phyloP scores from a whole-genome alignment of 805 yeast species.

The Saturnispora sanitii region DNA sequence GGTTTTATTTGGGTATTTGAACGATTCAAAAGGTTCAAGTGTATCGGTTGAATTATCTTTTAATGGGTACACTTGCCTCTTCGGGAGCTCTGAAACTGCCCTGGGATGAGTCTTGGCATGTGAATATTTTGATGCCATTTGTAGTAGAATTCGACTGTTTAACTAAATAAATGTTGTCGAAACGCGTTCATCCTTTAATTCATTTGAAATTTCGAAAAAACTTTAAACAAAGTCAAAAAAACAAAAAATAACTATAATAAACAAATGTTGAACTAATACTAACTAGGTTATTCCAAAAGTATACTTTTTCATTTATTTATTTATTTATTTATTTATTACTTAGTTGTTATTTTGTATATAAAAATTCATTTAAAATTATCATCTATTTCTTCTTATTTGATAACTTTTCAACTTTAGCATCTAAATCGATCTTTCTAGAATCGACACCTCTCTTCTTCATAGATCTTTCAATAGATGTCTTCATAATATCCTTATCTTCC shows the following conservation, averaged over 20 bases:
- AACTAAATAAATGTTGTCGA: neutral
- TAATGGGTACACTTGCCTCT: neutral
- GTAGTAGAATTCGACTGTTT: neutral
- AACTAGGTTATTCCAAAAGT: no score
- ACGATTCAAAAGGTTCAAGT: neutral
- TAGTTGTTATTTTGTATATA: neutral
- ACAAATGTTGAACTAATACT: no score
- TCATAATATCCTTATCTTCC: slow-evolving; percentile 66
- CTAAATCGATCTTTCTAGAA: slow-evolving; percentile 36
- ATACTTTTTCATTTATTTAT: neutral
- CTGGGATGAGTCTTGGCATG: slow-evolving; percentile 8
- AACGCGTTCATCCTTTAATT: no score
- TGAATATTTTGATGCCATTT: slow-evolving; percentile 6
- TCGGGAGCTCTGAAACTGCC: slow-evolving; percentile 3
- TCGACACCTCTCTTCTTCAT: slow-evolving; percentile 65
- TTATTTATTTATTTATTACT: neutral
- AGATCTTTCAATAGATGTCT: slow-evolving; percentile 53
- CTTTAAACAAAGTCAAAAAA: no score
- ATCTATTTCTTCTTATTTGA: slow-evolving; percentile 4
- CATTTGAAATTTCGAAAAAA: no score
- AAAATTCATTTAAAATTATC: neutral
- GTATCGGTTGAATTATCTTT: neutral
- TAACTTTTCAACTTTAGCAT: slow-evolving; percentile 18
- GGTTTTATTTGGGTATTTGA: slow-evolving; percentile 36
- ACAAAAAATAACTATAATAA: no score